Conservation (phyloP, 2,329 filamentous ascomycete species). For the Calonectria ilicicola region DNA sequence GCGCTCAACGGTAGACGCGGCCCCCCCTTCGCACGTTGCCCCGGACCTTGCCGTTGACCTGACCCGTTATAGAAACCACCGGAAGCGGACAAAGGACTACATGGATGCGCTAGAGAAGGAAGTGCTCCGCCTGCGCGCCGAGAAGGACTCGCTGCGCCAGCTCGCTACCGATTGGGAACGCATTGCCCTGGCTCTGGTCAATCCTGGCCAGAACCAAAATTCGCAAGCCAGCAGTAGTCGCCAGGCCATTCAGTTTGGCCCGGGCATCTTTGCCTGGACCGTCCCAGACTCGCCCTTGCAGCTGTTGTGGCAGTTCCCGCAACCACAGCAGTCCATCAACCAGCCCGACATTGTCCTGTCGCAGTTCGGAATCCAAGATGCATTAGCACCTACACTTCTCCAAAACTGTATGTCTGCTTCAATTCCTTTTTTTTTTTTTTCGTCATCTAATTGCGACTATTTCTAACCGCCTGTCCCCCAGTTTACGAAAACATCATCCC, state of each 20-base stretch:
- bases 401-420: background rate
- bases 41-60: background rate
- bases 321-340: background rate
- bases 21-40: background rate
- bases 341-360: background rate
- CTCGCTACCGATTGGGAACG: constrained; percentile 4
- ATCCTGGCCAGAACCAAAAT: background rate
- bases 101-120: constrained; percentile 10
- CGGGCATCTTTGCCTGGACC: background rate
- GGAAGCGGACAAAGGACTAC: constrained; percentile 12
- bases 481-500: constrained; percentile 5
- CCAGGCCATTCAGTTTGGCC: background rate
- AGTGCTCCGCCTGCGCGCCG: background rate
- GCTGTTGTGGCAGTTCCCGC: background rate
- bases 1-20: background rate
- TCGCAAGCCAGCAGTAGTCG: background rate
- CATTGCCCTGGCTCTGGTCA: background rate
- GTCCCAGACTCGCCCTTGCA: background rate
- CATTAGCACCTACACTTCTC: background rate
- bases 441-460: background rate
- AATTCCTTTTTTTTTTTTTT: background rate
- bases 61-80: background rate
- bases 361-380: background rate
- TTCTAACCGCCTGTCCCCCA: background rate
- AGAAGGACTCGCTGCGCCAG: background rate